Evolutionary conservation across 2,329 filamentous ascomycete species (phyloP).

Genomic region (Xylariomycetidae sp.): DNA sequence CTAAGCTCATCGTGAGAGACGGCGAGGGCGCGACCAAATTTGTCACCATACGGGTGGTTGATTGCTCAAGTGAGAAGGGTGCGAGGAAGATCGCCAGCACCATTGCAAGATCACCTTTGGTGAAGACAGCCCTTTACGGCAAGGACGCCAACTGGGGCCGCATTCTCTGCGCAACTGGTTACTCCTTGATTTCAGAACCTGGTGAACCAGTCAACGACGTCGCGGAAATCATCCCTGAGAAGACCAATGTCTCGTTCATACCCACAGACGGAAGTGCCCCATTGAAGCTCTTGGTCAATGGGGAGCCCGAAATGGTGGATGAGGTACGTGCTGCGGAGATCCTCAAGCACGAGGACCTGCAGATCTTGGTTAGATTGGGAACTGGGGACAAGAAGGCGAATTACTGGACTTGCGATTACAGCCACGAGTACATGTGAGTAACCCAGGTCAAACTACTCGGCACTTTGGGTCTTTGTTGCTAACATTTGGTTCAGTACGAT

Average conservation of each 20-base stretch:
- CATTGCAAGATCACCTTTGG: constrained; percentile 85
- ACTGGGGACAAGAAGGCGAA: constrained; percentile 62
- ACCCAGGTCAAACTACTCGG: too few species aligned
- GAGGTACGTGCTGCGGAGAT: constrained; percentile 73
- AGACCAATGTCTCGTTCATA: constrained; percentile 73
- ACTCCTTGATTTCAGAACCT: constrained; percentile 58
- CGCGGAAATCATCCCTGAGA: constrained; percentile 55
- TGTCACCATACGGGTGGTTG: constrained; percentile 80
- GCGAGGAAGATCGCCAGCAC: constrained; percentile 77
- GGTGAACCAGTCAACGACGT: constrained; percentile 51
- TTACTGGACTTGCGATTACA: constrained; percentile 85
- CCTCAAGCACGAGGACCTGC: constrained; percentile 68
- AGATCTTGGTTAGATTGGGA: constrained; percentile 69
- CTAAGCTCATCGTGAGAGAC: constrained; percentile 89
- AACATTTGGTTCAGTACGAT: too few species aligned
- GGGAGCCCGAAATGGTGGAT: constrained; percentile 74
- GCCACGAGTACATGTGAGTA: constrained; percentile 77
- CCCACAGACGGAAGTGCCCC: constrained; percentile 69
- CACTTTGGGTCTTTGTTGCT: too few species aligned
- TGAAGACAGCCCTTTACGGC: constrained; percentile 96
- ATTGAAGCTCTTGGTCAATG: constrained; percentile 69
- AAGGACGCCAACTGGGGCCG: constrained; percentile 98
- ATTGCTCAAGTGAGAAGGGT: constrained; percentile 61
- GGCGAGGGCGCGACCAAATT: constrained; percentile 98
- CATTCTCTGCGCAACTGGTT: constrained; percentile 90